These are phyloP conservation scores for Ulvella scutata DNA, from an alignment of 139 green algal genomes.

Conservation along the genomic window DNA sequence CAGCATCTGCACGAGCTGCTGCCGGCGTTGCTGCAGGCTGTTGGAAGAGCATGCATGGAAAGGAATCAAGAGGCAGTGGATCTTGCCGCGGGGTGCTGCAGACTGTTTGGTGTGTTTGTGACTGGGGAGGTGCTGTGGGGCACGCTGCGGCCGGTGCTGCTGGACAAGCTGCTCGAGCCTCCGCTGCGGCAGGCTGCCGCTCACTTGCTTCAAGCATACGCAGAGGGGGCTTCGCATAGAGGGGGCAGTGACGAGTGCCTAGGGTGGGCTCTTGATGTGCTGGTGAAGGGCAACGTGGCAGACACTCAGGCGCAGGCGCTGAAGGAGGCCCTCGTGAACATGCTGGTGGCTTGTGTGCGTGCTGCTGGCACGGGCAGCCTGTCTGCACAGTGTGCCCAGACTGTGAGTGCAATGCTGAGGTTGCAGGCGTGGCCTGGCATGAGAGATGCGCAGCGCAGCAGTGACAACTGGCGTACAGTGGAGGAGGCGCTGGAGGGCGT, in stretches of 20 bases:
- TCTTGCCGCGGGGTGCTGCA: neutral
- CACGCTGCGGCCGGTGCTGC: neutral
- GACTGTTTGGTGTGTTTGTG: neutral
- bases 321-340: neutral
- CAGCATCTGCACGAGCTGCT: neutral
- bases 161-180: neutral
- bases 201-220: neutral
- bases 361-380: neutral
- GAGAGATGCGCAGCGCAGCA: too few relatives aligned
- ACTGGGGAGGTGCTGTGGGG: neutral
- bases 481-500: neutral
- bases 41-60: neutral
- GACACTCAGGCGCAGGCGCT: neutral
- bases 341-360: neutral
- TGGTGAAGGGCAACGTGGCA: neutral
- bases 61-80: neutral
- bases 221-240: neutral
- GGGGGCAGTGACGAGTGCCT: neutral
- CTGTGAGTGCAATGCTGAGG: neutral
- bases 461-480: neutral
- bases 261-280: neutral
- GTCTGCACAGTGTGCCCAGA: neutral
- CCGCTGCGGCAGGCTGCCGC: neutral
- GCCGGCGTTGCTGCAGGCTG: neutral
- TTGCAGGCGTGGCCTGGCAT: neutral